Evolutionary conservation across 1,284 basidiomycete species (phyloP), one percentile per base, ranked within the genome.

Genomic region (Fomitopsis schrenkii): DNA sequence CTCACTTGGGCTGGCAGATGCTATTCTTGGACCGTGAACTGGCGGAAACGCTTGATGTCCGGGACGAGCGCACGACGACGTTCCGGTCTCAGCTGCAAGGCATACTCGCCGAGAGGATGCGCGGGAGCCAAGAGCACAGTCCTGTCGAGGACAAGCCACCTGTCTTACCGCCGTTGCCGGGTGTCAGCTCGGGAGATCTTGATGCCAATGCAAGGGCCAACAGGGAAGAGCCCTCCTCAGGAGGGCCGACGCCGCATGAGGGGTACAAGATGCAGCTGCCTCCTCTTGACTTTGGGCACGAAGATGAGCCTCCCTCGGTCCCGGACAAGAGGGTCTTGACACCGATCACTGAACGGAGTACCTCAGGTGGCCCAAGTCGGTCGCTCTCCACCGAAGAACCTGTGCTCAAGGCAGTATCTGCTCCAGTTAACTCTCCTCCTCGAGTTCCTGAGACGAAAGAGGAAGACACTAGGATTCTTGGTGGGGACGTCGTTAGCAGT

Each of bases 21-120:
- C 86, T 98, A 22, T 98, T 98, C 81, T 81, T 98, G 60, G 93
- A 95, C 63, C 86, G 94, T 55, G 94, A 95, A 67, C 78, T 87
- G 14, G 93, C 92, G 15, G 90, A 96, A 72, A 77, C 76, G 41
- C 78, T 94, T 65, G 91, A 97, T 71, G 88, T 90, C 61, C 81
- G 91, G 55, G 88, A 93, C 60, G 91, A 92, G 66, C 83, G 83
- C 40, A 93, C 92, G 2, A 87, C 91, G 2, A 77, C 78, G 7
- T 82, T 93, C 63, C 83, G 93, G 9, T 77, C 82, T 7, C 79
- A 82, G 58, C 80, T 94, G 61, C 78, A 84, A 61, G 77, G 80
- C 41, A 83, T 94, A 40, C 79, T 94, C 14, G 76, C 82, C 48
- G 83, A 88, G 54, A 85, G 88, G 58, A 87, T 95, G 83, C 81